Base-by-base conservation (phyloP, 1,139 yeast species). In the Kluyveromyces sp. region DNA sequence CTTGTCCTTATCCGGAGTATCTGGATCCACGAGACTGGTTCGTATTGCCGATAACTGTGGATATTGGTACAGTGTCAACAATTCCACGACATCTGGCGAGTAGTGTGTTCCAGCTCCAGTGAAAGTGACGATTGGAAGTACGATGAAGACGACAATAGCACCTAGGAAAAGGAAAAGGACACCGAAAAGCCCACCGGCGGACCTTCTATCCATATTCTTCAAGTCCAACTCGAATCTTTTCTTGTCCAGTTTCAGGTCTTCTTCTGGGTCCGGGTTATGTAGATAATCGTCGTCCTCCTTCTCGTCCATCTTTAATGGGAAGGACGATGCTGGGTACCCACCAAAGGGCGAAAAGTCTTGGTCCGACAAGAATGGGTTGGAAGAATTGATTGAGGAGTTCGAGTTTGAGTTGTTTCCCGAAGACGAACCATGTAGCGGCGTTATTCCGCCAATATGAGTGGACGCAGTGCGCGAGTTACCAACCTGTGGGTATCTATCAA, bases 221-320 rank as follows among this genome's bases (percentile, higher is more conserved):
- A 82, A 65, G 60, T 82, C 89, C 52, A 76, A 63, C 52, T 71
- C 56, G 56, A 81, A 76, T 53, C 87, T 66, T 58, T 79, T 74
- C 51, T 77, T 79, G 54, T 86, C 94, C 57, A 81, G 78, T 51
- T 80, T 75, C 25, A 94, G 95, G 64, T 89, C 97, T 41, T 77
- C 81, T 37, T 88, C 83, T 7, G 96, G 96, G 63, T 89, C 96
- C 1, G 96, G 97, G 64, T 89, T 89, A 66, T 89, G 97, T 53
- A 89, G 64, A 60, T 86, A 88, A 63, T 89, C 97, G 67, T 89
- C 97, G 2, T 87, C 83, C 66, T 89, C 97, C 65, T 85, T 85
- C 58, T 89, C 97, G 49, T 88, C 95, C 53, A 89, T 79, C 56
- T 78, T 81, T 46, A 89, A 69, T 0, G 96, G 96, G 69, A 89